Evolutionary conservation across 495 filamentous ascomycete genomes (phyloP), one percentile per base, ranked within the genome.

Genomic region (Trichocladium uniseriatum): DNA sequence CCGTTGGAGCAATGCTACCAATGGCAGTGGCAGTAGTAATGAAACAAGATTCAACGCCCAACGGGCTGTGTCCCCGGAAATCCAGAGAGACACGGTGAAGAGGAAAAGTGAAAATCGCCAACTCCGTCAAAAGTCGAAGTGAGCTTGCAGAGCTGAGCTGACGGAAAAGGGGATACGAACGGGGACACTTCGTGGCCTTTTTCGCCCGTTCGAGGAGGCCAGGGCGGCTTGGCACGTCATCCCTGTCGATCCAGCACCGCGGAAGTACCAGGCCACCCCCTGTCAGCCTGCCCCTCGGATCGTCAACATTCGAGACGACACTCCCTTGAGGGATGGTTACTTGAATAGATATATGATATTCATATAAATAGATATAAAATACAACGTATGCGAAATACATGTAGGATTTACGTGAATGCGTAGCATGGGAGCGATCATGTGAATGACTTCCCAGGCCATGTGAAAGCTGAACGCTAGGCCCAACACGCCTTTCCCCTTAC

Each of bases 171-270:
- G 54, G 53, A 50, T 53, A 58, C 53, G 55, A 55, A 45, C 43
- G 45, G 44, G 36, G 53, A 44, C 41, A 48, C 38, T 49, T 57
- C 60, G 57, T 63, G 60, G 60, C 60, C 60, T 62, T 58, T 57
- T 53, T 52, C 48, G 21, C 48, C 51, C 47, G 42, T 50, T 41
- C 39, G 35, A 29, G 35, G n/a, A 49, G 9, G 31, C 34, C 49
- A 34, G 38, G 40, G 44, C 31, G 57, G 35, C 57, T 60, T 60
- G 57, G 55, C 55, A 35, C 43, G 31, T 1, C n/a, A 35, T 38
- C 52, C 52, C 43, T 46, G 47, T 32, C 45, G 20, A 31, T 9
- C 20, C 35, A 22, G 29, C 31, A 3, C n/a, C 13, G 20, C 14
- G 42, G 40, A 29, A 50, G 7, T n/a, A 19, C 39, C 28, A 15